Evolutionary conservation across 768 basidiomycete genomes (phyloP).

Genomic region (Tulasnella sp.): DNA sequence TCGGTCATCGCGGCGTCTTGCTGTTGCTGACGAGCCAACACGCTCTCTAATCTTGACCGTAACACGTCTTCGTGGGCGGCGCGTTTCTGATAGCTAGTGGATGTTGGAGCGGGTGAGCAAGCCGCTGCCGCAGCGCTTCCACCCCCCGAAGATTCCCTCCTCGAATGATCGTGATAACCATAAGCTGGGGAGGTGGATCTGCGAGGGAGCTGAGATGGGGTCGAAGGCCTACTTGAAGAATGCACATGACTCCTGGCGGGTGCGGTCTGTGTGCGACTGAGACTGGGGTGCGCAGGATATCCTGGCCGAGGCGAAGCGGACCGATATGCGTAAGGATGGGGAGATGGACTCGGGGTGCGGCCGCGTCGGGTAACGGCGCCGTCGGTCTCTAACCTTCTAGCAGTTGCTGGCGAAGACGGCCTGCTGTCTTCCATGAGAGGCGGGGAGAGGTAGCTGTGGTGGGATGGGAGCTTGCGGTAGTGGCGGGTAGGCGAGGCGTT

Average conservation of each 20-base stretch:
- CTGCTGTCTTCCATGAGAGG: background rate
- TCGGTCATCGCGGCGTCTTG: slow-evolving; percentile 12
- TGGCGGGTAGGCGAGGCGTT: slow-evolving; percentile 14
- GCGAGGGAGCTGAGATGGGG: slow-evolving; percentile 27
- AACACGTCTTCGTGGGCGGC: slow-evolving; percentile 17
- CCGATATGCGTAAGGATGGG: slow-evolving; percentile 23
- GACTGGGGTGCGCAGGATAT: slow-evolving; percentile 3
- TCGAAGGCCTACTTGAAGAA: slow-evolving; percentile 19
- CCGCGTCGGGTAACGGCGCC: slow-evolving; percentile 6
- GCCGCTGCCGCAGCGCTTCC: background rate
- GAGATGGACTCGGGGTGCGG: slow-evolving; percentile 27
- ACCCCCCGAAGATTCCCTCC: slow-evolving; percentile 12
- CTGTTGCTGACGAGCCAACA: slow-evolving; percentile 14
- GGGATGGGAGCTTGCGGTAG: slow-evolving; percentile 13
- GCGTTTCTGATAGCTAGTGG: slow-evolving; percentile 19
- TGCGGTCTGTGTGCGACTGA: slow-evolving; percentile 25
- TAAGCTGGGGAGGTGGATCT: slow-evolving; percentile 20
- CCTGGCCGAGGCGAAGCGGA: slow-evolving; percentile 20
- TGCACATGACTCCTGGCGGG: slow-evolving; percentile 6
- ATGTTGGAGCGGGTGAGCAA: background rate
- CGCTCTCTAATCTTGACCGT: slow-evolving; percentile 20
- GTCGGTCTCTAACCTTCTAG: slow-evolving; percentile 1
- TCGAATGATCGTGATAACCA: slow-evolving; percentile 18
- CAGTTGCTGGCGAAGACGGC: slow-evolving; percentile 18
- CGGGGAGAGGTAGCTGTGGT: slow-evolving; percentile 19